These are phyloP conservation scores for Teunomyces pallodes DNA, from an alignment of 805 yeast species.

Conservation along the genomic window DNA sequence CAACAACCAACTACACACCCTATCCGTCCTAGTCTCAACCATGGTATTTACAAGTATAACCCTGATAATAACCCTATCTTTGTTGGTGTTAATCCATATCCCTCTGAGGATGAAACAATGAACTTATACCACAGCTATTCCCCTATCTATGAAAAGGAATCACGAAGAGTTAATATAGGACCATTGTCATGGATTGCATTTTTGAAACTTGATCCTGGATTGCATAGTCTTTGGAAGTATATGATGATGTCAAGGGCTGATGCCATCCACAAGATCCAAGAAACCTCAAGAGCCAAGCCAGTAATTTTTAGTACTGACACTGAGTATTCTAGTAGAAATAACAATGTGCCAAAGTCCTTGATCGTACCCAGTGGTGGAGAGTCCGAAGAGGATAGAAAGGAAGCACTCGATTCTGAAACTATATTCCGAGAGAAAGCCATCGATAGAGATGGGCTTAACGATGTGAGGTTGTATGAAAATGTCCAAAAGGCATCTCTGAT, in stretches of 20 bases:
- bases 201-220: constrained; percentile 44
- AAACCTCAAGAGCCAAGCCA: constrained; percentile 1
- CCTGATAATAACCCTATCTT: constrained; percentile 12
- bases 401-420: constrained; percentile 11
- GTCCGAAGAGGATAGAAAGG: neutral
- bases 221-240: constrained; percentile 6
- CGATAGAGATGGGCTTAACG: constrained; percentile 23
- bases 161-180: constrained; percentile 46
- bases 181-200: constrained; percentile 51
- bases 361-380: neutral
- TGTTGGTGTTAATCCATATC: constrained; percentile 24
- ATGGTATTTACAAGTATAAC: neutral
- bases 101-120: constrained; percentile 29
- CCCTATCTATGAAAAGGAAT: constrained; percentile 40
- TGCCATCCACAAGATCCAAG: neutral
- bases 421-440: constrained; percentile 23
- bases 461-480: constrained; percentile 17
- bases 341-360: neutral
- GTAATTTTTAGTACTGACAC: neutral
- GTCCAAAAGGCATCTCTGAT: neutral
- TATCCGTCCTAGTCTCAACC: neutral
- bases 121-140: constrained; percentile 42
- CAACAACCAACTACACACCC: neutral
- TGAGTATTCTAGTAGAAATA: neutral
- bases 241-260: constrained; percentile 5